phyloP scores from a whole-genome alignment of 2,329 filamentous ascomycete genomes.

The Ceratocystiopsis minuta region DNA sequence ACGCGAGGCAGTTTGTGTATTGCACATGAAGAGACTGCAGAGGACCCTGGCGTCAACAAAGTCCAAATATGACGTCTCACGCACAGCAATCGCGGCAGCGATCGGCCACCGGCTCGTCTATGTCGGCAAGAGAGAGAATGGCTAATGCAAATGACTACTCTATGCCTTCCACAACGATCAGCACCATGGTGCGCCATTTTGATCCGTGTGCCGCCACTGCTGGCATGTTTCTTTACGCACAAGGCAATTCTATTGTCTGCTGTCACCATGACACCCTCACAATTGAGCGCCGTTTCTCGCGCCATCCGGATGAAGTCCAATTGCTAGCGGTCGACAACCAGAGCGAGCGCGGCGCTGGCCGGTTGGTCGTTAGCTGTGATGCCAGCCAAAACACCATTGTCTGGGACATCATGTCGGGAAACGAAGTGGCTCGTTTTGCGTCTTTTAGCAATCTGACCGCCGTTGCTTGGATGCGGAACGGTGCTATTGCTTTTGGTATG shows the following conservation, averaged over 20 bases:
- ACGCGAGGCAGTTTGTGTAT: too few species aligned
- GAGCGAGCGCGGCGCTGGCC: slow-evolving; percentile 68
- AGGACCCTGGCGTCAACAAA: background rate
- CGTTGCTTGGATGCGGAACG: slow-evolving; percentile 91
- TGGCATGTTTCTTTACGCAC: slow-evolving; percentile 74
- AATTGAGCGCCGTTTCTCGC: slow-evolving; percentile 70
- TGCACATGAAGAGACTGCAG: too few species aligned
- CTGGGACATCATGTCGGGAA: slow-evolving; percentile 86
- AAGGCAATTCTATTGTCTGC: slow-evolving; percentile 67
- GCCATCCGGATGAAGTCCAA: slow-evolving; percentile 66
- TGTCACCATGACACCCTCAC: slow-evolving; percentile 84
- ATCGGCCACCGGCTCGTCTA: slow-evolving; percentile 38
- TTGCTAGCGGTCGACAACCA: slow-evolving; percentile 80
- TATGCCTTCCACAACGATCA: slow-evolving; percentile 30
- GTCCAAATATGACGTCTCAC: background rate
- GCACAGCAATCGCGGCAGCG: slow-evolving; percentile 32
- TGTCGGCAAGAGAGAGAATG: slow-evolving; percentile 17
- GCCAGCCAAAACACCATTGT: slow-evolving; percentile 80
- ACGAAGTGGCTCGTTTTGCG: slow-evolving; percentile 78
- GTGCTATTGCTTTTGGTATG: slow-evolving; percentile 90
- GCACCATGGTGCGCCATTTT: slow-evolving; percentile 39
- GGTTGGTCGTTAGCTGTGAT: slow-evolving; percentile 87
- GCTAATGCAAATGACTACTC: slow-evolving; percentile 31
- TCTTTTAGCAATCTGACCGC: slow-evolving; percentile 76
- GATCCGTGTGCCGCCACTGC: slow-evolving; percentile 83